phyloP scores from a whole-genome alignment of 495 filamentous ascomycete species.

The Penicillium chermesinum region DNA sequence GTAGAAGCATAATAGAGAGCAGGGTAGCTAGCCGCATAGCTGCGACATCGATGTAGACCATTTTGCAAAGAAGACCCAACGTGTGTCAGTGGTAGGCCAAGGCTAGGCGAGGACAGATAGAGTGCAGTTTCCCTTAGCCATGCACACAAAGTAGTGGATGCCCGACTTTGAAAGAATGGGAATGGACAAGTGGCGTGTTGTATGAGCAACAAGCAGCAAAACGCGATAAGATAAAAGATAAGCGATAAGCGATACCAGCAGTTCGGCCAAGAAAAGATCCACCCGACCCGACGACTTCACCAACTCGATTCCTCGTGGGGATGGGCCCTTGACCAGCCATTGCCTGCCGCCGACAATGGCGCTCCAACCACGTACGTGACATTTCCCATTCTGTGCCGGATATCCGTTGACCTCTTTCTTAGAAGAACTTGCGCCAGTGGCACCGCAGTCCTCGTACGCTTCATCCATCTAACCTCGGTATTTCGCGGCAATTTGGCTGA shows the following conservation, averaged over 20 bases:
- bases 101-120: no score
- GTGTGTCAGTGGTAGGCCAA: no score
- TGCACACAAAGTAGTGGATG: no score
- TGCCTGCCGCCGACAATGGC: conserved; percentile 32
- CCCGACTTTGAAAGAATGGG: no score
- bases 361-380: conserved; percentile 30
- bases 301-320: conserved; percentile 15
- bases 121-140: no score
- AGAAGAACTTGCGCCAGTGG: conserved; percentile 32
- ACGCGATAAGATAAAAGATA: neutral
- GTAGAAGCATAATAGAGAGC: conserved; percentile 13
- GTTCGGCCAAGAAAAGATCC: conserved; percentile 16
- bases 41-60: neutral
- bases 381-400: neutral
- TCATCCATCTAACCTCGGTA: neutral
- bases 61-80: no score
- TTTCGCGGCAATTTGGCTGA: neutral
- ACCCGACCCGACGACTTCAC: conserved; percentile 9
- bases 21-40: neutral
- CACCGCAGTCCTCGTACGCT: conserved; percentile 48
- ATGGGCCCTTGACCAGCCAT: conserved; percentile 24
- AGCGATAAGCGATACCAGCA: conserved; percentile 17
- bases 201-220: neutral
- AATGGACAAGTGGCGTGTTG: no score
- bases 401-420: conserved; percentile 10